Evolutionary conservation across 2,329 filamentous ascomycete species (phyloP).

Genomic region (Cercospora zeae-maydis): DNA sequence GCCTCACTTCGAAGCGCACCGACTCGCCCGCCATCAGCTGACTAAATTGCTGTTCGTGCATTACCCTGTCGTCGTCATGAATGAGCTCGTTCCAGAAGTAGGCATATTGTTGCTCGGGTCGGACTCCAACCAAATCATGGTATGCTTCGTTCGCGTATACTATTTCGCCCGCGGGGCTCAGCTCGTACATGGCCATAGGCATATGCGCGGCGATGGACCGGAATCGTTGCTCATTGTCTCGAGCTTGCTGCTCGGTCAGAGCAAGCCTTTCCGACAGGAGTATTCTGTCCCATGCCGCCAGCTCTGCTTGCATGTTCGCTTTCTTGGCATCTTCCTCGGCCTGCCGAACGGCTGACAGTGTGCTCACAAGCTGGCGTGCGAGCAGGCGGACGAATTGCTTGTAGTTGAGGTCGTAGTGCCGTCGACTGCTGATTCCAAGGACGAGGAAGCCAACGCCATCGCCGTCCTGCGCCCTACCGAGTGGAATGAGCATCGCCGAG

Average conservation of each 20-base stretch:
- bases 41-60: constrained; percentile 20
- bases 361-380: constrained; percentile 23
- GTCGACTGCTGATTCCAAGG: constrained; percentile 38
- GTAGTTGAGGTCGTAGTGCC: constrained; percentile 34
- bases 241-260: constrained; percentile 23
- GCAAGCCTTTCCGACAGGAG: constrained; percentile 26
- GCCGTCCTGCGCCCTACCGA: constrained; percentile 24
- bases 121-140: constrained; percentile 32
- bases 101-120: constrained; percentile 14
- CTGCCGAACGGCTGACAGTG: constrained; percentile 34
- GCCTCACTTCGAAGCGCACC: constrained; percentile 34
- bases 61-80: constrained; percentile 7
- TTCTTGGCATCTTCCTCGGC: constrained; percentile 19
- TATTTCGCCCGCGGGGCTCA: constrained; percentile 34
- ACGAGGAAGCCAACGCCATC: constrained; percentile 27
- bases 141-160: constrained; percentile 40
- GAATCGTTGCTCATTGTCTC: constrained; percentile 35
- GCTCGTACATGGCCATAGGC: constrained; percentile 40
- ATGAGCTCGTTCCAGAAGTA: constrained; percentile 13
- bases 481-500: constrained; percentile 35
- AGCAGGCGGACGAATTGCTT: constrained; percentile 37
- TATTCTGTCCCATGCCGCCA: constrained; percentile 17
- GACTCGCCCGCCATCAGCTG: constrained; percentile 21
- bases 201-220: constrained; percentile 38
- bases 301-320: constrained; percentile 13